Evolutionary conservation across 352 stramenopile genomes (phyloP).

Genomic region (Blastocystis sp.): DNA sequence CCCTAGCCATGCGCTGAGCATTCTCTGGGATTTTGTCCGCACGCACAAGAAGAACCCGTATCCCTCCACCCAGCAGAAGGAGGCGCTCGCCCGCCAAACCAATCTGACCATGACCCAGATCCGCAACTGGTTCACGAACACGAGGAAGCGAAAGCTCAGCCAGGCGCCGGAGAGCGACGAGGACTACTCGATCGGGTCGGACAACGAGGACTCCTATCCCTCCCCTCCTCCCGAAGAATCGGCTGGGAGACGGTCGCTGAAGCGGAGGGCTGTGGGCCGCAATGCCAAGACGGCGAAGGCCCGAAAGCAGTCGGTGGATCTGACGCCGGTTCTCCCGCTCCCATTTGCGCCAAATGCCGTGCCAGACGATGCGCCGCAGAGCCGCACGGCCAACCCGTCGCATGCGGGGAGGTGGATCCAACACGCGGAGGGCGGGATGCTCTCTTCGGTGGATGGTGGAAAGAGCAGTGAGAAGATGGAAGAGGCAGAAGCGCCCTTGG

Average conservation of each 20-base stretch:
- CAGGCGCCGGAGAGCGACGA: slow-evolving; percentile 62
- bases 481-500: not conserved
- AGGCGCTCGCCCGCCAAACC: slow-evolving; percentile 34
- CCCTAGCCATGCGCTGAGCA: slow-evolving; percentile 7
- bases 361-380: no score
- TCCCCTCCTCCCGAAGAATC: not conserved
- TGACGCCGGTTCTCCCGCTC: not conserved
- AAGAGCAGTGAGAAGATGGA: not conserved
- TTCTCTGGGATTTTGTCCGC: slow-evolving; percentile 47
- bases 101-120: slow-evolving; percentile 55
- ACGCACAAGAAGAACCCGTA: slow-evolving; percentile 50
- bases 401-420: not conserved
- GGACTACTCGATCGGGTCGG: slow-evolving; percentile 33
- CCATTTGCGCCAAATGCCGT: not conserved
- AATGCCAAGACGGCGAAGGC: not conserved
- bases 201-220: slow-evolving; percentile 15
- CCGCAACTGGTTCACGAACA: slow-evolving; percentile 66
- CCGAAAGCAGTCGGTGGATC: not conserved
- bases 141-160: slow-evolving; percentile 44
- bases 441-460: not conserved
- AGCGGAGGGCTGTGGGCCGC: not conserved
- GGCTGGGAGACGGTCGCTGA: not conserved
- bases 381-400: not conserved
- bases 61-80: slow-evolving; percentile 50
- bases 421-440: not conserved